Conservation (phyloP, 2,329 filamentous ascomycete species). For the Colletotrichum lini region DNA sequence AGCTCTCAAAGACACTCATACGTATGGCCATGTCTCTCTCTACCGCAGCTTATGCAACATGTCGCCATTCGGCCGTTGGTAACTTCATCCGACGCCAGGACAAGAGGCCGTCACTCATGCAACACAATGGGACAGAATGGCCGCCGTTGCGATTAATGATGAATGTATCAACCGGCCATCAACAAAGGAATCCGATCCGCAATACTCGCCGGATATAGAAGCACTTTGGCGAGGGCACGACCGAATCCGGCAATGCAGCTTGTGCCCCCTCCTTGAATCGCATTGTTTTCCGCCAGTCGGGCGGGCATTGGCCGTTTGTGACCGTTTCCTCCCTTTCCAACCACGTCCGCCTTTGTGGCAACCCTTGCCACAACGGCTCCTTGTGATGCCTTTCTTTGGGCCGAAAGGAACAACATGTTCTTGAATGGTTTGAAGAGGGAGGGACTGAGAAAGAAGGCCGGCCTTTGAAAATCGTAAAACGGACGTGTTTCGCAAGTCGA, state of each 20-base stretch:
- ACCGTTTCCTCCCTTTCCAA: conserved; percentile 21
- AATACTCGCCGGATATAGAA: conserved; percentile 16
- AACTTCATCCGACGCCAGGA: neutral
- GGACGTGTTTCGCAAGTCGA: conserved; percentile 29
- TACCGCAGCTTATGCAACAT: neutral
- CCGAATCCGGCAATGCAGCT: conserved; percentile 27
- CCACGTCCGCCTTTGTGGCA: conserved; percentile 18
- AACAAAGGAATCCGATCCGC: conserved; percentile 13
- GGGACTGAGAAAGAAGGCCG: neutral
- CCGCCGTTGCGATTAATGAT: conserved; percentile 8
- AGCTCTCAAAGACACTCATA: no score
- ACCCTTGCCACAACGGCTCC: neutral
- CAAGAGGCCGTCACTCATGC: no score
- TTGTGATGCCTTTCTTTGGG: neutral
- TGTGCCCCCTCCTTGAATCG: neutral
- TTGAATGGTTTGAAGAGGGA: neutral
- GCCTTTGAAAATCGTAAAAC: conserved; percentile 34
- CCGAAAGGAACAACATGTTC: neutral
- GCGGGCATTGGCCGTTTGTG: conserved; percentile 13
- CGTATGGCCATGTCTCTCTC: no score
- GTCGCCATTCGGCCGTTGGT: neutral
- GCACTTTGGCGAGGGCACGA: neutral
- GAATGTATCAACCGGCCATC: conserved; percentile 13
- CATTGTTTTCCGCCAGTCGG: conserved; percentile 17
- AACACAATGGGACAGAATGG: neutral